phyloP scores from a whole-genome alignment of 2,329 filamentous ascomycete genomes.

The Epichloe typhina region DNA sequence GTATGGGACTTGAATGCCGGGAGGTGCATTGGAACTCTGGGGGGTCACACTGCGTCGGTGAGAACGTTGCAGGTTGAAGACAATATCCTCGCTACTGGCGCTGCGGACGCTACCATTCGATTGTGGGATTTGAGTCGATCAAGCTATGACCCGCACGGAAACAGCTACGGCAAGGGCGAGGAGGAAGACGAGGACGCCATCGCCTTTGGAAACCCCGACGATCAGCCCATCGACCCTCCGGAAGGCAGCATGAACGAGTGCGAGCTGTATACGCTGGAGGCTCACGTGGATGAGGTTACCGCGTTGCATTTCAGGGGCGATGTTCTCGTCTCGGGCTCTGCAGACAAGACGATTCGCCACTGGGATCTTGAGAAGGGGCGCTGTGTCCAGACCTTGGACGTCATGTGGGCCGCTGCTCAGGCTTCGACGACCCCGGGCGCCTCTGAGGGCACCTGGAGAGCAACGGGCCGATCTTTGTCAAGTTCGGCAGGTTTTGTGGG shows the following conservation, averaged over 20 bases:
- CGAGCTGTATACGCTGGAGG: conserved; percentile 72
- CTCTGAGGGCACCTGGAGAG: conserved; percentile 56
- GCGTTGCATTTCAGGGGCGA: conserved; percentile 83
- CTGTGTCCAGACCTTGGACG: conserved; percentile 92
- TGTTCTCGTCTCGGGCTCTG: conserved; percentile 84
- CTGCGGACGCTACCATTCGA: conserved; percentile 85
- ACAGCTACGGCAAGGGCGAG: conserved; percentile 43
- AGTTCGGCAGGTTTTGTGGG: conserved; percentile 83
- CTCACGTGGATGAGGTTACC: conserved; percentile 89
- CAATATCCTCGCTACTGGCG: conserved; percentile 88
- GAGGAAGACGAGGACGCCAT: conserved; percentile 54
- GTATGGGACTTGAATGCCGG: conserved; percentile 96
- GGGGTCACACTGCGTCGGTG: conserved; percentile 91
- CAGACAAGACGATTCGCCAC: conserved; percentile 92
- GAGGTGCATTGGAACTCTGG: conserved; percentile 78
- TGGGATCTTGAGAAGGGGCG: conserved; percentile 98
- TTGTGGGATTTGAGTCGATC: conserved; percentile 90
- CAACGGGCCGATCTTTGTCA: conserved; percentile 47
- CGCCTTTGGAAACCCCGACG: conserved; percentile 59
- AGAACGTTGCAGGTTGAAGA: conserved; percentile 87
- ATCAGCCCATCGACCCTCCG: conserved; percentile 54
- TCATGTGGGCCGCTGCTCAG: conserved; percentile 94
- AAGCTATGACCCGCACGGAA: conserved; percentile 61
- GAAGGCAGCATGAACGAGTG: conserved; percentile 80
- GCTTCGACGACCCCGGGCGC: conserved; percentile 57